Evolutionary conservation across 2,329 filamentous ascomycete genomes (phyloP), one percentile per base, ranked within the genome.

Genomic region (Fusarium subglutinans): DNA sequence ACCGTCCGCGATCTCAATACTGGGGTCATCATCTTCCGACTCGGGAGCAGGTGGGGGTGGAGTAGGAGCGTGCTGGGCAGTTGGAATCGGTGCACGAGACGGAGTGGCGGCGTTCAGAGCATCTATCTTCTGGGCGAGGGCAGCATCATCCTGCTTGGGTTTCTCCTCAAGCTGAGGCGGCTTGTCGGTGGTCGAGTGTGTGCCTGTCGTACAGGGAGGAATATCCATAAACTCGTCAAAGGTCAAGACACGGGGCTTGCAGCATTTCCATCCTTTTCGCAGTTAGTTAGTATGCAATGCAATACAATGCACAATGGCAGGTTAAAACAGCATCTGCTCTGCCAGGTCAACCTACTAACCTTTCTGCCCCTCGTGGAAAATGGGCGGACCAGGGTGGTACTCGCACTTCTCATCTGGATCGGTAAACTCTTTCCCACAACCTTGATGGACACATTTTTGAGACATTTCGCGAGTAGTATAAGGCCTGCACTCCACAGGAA

Each of bases 281-380:
- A 22, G 11, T 37, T 28, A 35, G 45, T 73, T 40, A 64, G 43
- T 47, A 37, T 53, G 51, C 26, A 35, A 18, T 51, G 15, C 33
- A 38, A 18, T 51, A 11, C 33, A 38, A 55, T 50, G 8, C 44
- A 51, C 51, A 47, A 33, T 43, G n/a, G 30, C 43, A 47, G 37
- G 28, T 30, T 24, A n/a, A 38, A 56, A 56, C 24, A 47, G 56
- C n/a, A 12, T 24, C 35, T 43, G 41, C 26, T 48, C 33, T 55
- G 33, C 30, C 44, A 26, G 43, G 51, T 56, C 28, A 51, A 57
- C 70, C 81, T 86, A 98, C 33, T 35, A 17, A 35, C 96, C 96
- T 91, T 99, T 98, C 85, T 98, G 96, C 70, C 96, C 96, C 86
- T 99, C 96, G 82, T 98, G 96, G 83, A 99, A 99, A 81, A 96